A percentile compares a stretch with the other conserved stretches of the same genome.
phyloP scores from a whole-genome alignment of 768 basidiomycete species.

The Lepiota brunneoincarnata region DNA sequence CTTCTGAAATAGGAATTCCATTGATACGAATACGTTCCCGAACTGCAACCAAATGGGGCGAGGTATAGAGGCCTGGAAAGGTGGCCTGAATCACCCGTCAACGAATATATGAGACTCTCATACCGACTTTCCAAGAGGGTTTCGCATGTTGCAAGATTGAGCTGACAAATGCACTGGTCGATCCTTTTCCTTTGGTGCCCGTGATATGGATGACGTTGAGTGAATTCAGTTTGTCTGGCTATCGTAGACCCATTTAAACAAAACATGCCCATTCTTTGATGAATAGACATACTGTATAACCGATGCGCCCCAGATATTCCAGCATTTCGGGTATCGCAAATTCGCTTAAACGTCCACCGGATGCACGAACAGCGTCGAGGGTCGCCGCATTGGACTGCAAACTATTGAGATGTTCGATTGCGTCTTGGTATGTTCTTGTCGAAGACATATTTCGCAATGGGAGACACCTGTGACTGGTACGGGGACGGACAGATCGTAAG shows the following conservation, averaged over 20 bases:
- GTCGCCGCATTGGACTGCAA: slow-evolving; percentile 94
- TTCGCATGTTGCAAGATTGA: slow-evolving; percentile 76
- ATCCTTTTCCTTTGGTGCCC: slow-evolving; percentile 98
- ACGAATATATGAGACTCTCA: slow-evolving; percentile 18
- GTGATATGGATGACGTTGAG: slow-evolving; percentile 96
- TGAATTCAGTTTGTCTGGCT: slow-evolving; percentile 82
- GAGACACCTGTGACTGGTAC: slow-evolving; percentile 5
- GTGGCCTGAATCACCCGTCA: not conserved
- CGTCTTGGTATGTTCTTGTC: slow-evolving; percentile 66
- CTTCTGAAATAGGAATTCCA: slow-evolving; percentile 85
- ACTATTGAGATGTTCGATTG: slow-evolving; percentile 70
- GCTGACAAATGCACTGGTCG: slow-evolving; percentile 90
- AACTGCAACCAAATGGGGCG: slow-evolving; percentile 94
- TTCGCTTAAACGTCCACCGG: slow-evolving; percentile 56
- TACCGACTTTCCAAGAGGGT: slow-evolving; percentile 82
- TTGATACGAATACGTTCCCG: slow-evolving; percentile 95
- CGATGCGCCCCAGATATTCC: slow-evolving; percentile 84
- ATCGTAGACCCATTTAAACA: slow-evolving; percentile 15
- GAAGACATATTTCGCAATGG: slow-evolving; percentile 45
- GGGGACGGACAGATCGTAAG: slow-evolving; percentile 17
- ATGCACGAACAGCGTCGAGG: slow-evolving; percentile 77
- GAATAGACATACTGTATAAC: slow-evolving; percentile 64
- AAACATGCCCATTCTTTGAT: slow-evolving; percentile 1
- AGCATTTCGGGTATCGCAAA: slow-evolving; percentile 86
- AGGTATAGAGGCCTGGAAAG: slow-evolving; percentile 83